phyloP scores from a whole-genome alignment of 306 rosid genomes.

The Heteromeles arbutifolia region DNA sequence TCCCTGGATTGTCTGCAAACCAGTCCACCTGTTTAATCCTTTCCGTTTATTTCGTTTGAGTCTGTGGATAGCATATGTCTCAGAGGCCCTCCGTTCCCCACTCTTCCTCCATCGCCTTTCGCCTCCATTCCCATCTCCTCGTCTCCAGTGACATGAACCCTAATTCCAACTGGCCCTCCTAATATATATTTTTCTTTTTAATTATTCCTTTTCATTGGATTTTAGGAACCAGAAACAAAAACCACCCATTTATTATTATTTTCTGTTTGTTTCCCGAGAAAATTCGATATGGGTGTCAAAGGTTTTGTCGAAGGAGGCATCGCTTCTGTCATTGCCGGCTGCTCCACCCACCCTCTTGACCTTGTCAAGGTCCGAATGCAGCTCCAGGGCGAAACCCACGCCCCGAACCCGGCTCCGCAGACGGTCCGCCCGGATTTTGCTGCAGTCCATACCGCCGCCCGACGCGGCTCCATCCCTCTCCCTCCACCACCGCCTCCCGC shows the following conservation, averaged over 20 bases:
- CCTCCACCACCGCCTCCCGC: conserved; percentile 10
- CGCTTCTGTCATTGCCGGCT: conserved; percentile 67
- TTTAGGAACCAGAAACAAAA: not conserved
- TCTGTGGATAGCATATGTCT: conserved; percentile 51
- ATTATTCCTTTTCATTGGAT: too few species aligned
- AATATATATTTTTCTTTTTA: not conserved
- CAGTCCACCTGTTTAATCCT: not conserved
- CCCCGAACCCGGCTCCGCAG: conserved; percentile 22
- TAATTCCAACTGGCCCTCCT: conserved; percentile 43
- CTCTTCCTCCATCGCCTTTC: conserved; percentile 56
- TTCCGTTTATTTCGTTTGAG: not conserved
- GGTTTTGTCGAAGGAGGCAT: conserved; percentile 75
- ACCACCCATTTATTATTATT: too few species aligned
- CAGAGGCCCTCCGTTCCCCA: conserved; percentile 63
- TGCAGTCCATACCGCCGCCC: conserved; percentile 25
- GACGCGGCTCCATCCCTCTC: conserved; percentile 22
- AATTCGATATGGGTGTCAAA: conserved; percentile 46
- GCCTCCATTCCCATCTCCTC: conserved; percentile 83
- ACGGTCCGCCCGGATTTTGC: conserved; percentile 38
- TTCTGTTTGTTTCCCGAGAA: conserved; percentile 5
- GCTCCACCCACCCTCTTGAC: conserved; percentile 68
- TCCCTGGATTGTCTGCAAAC: not conserved
- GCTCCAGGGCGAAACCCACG: conserved; percentile 57
- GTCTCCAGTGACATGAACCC: conserved; percentile 81
- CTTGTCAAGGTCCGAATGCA: conserved; percentile 81